These are phyloP conservation scores for Botrytis pseudocinerea DNA, from an alignment of 2,329 filamentous ascomycete genomes.

Conservation along the genomic window DNA sequence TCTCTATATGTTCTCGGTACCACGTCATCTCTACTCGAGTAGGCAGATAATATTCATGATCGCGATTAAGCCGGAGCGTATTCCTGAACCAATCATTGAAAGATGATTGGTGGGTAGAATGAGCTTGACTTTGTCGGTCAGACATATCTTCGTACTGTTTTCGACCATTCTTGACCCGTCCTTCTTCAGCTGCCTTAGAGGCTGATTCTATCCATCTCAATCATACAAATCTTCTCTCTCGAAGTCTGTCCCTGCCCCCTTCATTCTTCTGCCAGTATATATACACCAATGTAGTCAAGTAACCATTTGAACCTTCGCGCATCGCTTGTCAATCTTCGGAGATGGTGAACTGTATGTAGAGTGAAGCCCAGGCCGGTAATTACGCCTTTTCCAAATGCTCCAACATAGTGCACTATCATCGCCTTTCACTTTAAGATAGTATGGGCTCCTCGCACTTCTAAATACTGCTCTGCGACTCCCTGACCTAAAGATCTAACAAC, in stretches of 20 bases:
- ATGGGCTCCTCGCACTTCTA: slow-evolving; percentile 88
- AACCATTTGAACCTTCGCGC: not conserved
- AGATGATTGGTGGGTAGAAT: slow-evolving; percentile 83
- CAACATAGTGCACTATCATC: not conserved
- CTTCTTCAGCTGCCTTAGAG: not conserved
- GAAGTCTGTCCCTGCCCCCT: not conserved
- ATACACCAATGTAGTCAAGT: not conserved
- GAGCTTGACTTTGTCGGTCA: slow-evolving; percentile 81
- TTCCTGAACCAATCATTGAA: slow-evolving; percentile 78
- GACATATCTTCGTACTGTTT: slow-evolving; percentile 32
- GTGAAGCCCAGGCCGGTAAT: not conserved
- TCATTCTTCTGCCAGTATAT: not conserved
- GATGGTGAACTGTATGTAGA: not conserved
- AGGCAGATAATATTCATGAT: slow-evolving; percentile 75
- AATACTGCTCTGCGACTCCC: slow-evolving; percentile 80
- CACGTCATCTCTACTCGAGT: slow-evolving; percentile 53
- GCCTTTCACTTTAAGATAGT: slow-evolving; percentile 57
- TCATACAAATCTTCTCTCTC: not conserved
- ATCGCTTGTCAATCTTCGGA: not conserved
- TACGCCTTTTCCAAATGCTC: slow-evolving; percentile 8
- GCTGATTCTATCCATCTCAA: not conserved
- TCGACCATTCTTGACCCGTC: not conserved
- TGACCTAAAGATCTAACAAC: slow-evolving; percentile 79
- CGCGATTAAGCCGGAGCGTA: slow-evolving; percentile 99
- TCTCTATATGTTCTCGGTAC: slow-evolving; percentile 77